Evolutionary conservation across 2,329 filamentous ascomycete species (phyloP).

Genomic region (Ciborinia camelliae): DNA sequence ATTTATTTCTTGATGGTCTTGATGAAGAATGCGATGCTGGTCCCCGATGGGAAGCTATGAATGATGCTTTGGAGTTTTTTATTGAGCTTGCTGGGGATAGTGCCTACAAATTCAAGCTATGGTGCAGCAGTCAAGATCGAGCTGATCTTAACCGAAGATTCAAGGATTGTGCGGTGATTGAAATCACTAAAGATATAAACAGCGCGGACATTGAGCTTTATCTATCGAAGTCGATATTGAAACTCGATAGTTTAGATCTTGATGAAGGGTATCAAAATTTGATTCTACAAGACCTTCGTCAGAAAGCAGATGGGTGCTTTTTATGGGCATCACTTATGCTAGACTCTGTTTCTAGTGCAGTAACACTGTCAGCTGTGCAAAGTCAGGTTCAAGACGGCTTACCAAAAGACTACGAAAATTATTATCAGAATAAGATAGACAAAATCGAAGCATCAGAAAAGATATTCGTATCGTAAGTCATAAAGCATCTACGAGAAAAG

Average conservation of each 20-base stretch:
- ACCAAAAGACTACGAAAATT: slow-evolving; percentile 2
- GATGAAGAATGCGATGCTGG: slow-evolving; percentile 12
- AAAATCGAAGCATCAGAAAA: slow-evolving; percentile 1
- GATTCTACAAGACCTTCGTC: slow-evolving; percentile 8
- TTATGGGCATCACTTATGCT: slow-evolving; percentile 14
- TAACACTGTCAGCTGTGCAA: neutral
- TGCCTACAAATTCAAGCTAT: slow-evolving; percentile 2
- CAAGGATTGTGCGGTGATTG: neutral
- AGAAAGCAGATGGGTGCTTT: slow-evolving; percentile 11
- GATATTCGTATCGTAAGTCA: slow-evolving; percentile 2
- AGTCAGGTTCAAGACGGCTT: neutral
- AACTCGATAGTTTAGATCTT: slow-evolving; percentile 3
- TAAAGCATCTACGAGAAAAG: neutral
- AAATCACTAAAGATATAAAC: slow-evolving; percentile 1
- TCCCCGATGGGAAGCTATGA: slow-evolving; percentile 1
- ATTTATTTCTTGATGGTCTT: slow-evolving; percentile 8
- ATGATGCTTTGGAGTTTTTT: neutral
- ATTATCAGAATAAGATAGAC: slow-evolving; percentile 12
- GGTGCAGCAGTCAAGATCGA: slow-evolving; percentile 13
- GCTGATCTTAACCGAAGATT: neutral
- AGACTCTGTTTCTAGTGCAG: slow-evolving; percentile 4
- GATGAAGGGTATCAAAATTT: slow-evolving; percentile 10
- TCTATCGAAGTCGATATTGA: slow-evolving; percentile 7
- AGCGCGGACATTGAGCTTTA: slow-evolving; percentile 10
- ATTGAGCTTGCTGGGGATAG: neutral